Evolutionary conservation across 257 asterid species (phyloP), one percentile per base, ranked within the genome.

Genomic region (Salvia miltiorrhiza): DNA sequence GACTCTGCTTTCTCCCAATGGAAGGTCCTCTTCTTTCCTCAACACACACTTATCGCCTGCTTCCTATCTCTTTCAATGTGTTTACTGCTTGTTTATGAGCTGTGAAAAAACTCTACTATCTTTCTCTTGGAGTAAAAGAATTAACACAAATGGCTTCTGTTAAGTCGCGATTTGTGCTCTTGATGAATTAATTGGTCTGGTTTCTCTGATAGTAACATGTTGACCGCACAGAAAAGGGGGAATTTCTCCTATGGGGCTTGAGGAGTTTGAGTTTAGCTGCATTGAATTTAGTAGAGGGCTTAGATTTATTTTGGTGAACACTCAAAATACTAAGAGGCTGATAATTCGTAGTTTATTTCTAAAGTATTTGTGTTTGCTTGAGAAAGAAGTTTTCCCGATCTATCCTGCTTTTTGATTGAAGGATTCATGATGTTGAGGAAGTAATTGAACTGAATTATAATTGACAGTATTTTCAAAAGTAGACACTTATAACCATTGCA

Each of bases 1-100:
- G 99, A 90, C 64, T 80, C 95, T 37, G 84, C 84, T 76, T 91
- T 94, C 89, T 88, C 96, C 65, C 73, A 70, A 0, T 94, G 99
- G 99, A 90, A 94, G 96, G 99, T 80, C 5, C 40, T 39, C 20
- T 21, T 21, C 20, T 21, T 21, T 21, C 7, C 3, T 28, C 28
- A 9, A 41, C 58, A 57, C 32, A 62, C 55, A 60, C 62, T 7
- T n/a, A n/a, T n/a, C n/a, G n/a, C n/a, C n/a, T n/a, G 56, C 11
- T 60, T n/a, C 32, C 3, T 56, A 54, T 24, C 47, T 54, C 40
- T 19, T 57, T 49, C 57, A 54, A 37, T 20, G 9, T 10, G 14
- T 11, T 32, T 63, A 0, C 4, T 69, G 20, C 67, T 4, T 16
- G 37, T 23, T 48, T 60, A 24, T 24, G 2, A 44, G 24, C 32